Evolutionary conservation across 345 rosid species (phyloP).

Genomic region (Eucalyptus viminalis): DNA sequence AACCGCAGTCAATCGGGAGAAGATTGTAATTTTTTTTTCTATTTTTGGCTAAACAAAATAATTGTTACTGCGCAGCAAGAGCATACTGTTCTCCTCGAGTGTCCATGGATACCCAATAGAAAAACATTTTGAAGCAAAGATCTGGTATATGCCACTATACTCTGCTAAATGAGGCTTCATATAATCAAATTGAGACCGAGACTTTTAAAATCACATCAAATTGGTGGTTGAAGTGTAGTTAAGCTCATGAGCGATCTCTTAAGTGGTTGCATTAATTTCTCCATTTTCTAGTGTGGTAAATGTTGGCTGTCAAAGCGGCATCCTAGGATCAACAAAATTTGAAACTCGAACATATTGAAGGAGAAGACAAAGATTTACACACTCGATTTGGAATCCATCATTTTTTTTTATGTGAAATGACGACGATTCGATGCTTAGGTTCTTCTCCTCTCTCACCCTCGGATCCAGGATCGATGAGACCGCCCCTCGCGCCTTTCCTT

Average conservation of each 20-base stretch:
- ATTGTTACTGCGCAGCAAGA: neutral
- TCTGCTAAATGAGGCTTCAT: too few species aligned
- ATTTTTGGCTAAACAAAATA: neutral
- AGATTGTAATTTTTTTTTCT: too few species aligned
- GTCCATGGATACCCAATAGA: neutral
- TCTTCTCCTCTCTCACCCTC: too few species aligned
- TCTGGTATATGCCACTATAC: neutral
- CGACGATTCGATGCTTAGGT: fast-evolving
- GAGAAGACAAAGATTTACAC: fast-evolving
- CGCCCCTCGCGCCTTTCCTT: too few species aligned
- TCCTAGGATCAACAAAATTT: fast-evolving
- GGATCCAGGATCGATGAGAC: fast-evolving
- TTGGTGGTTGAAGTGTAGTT: neutral
- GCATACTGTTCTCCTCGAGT: neutral
- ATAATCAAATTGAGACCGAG: too few species aligned
- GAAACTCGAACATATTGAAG: too few species aligned
- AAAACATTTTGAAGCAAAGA: neutral
- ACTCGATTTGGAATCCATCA: fast-evolving
- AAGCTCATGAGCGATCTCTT: neutral
- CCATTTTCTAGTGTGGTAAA: neutral
- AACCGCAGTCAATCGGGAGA: neutral
- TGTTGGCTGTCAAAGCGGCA: fast-evolving
- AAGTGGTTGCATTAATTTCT: neutral
- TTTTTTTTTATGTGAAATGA: too few species aligned
- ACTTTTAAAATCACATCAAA: too few species aligned